These are phyloP conservation scores for Cornus florida DNA, from an alignment of 148 eudicot genomes.

Conservation along the genomic window DNA sequence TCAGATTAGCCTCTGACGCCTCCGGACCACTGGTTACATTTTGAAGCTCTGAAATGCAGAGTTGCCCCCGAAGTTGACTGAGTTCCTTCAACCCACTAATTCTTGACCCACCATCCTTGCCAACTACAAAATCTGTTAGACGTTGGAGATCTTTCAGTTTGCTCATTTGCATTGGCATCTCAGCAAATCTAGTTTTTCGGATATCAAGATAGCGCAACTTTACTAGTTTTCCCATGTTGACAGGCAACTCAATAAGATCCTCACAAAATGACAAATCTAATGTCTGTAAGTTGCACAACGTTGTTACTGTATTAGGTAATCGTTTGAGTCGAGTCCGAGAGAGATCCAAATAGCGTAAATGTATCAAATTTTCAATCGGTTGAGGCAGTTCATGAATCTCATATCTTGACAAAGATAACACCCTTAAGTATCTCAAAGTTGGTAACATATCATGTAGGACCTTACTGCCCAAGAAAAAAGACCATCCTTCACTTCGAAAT, in stretches of 20 bases:
- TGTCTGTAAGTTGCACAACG: constrained; percentile 8
- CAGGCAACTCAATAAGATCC: not conserved
- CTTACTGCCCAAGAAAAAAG: not conserved
- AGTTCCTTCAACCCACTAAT: not conserved
- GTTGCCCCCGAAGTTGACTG: too few species aligned
- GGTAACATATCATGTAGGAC: not conserved
- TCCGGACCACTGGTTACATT: not conserved
- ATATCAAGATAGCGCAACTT: constrained; percentile 8
- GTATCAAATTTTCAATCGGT: not conserved
- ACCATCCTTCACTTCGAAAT: not conserved
- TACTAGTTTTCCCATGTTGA: not conserved
- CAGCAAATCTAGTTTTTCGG: not conserved
- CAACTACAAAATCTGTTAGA: too few species aligned
- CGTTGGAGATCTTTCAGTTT: constrained; percentile 1
- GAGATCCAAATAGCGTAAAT: not conserved
- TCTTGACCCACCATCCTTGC: not conserved
- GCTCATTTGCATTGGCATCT: constrained; percentile 10
- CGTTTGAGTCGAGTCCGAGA: not conserved
- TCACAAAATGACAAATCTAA: not conserved
- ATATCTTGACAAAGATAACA: not conserved
- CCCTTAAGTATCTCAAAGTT: not conserved
- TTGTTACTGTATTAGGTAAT: not conserved
- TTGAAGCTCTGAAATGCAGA: too few species aligned
- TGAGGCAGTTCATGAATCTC: not conserved
- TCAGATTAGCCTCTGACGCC: constrained; percentile 15